These are phyloP conservation scores for Aspergillus olivimuriae DNA, from an alignment of 495 filamentous ascomycete genomes.

Conservation along the genomic window DNA sequence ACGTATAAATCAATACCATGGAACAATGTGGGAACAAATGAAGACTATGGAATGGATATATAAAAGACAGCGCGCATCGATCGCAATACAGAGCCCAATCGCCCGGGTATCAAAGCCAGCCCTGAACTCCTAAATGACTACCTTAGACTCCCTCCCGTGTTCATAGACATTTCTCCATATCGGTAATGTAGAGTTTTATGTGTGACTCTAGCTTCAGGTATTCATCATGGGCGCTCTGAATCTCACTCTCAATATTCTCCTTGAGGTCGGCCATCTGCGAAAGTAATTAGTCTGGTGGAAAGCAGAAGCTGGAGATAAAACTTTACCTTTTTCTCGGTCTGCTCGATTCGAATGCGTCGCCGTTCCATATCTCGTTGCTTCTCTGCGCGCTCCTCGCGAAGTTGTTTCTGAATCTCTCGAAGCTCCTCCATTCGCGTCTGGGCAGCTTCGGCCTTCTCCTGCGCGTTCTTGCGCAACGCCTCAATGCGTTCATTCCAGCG, in stretches of 20 bases:
- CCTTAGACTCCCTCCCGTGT: slow-evolving; percentile 14
- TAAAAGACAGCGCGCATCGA: too few relatives aligned
- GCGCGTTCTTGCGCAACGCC: slow-evolving; percentile 65
- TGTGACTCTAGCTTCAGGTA: slow-evolving; percentile 95
- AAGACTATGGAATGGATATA: slow-evolving; percentile 12
- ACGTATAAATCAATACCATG: too few relatives aligned
- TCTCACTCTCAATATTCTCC: slow-evolving; percentile 92
- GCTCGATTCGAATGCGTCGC: slow-evolving; percentile 84
- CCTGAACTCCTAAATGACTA: slow-evolving; percentile 33
- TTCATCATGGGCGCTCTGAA: slow-evolving; percentile 79
- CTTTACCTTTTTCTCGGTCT: slow-evolving; percentile 95
- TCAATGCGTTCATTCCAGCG: slow-evolving; percentile 83
- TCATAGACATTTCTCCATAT: slow-evolving; percentile 93
- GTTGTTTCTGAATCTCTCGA: slow-evolving; percentile 66
- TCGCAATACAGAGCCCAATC: slow-evolving; percentile 15
- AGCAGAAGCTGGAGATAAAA: background rate
- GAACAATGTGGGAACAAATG: too few relatives aligned
- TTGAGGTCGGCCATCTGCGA: slow-evolving; percentile 90
- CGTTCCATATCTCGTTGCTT: slow-evolving; percentile 88
- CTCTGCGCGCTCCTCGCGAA: slow-evolving; percentile 77
- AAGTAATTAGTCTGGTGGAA: slow-evolving; percentile 7
- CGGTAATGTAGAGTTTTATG: slow-evolving; percentile 93
- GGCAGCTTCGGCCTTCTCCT: slow-evolving; percentile 71
- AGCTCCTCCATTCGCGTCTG: slow-evolving; percentile 88
- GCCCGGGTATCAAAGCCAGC: slow-evolving; percentile 38